These are phyloP conservation scores for Psilocybe sp. DNA, from an alignment of 768 basidiomycete genomes.

Conservation along the genomic window DNA sequence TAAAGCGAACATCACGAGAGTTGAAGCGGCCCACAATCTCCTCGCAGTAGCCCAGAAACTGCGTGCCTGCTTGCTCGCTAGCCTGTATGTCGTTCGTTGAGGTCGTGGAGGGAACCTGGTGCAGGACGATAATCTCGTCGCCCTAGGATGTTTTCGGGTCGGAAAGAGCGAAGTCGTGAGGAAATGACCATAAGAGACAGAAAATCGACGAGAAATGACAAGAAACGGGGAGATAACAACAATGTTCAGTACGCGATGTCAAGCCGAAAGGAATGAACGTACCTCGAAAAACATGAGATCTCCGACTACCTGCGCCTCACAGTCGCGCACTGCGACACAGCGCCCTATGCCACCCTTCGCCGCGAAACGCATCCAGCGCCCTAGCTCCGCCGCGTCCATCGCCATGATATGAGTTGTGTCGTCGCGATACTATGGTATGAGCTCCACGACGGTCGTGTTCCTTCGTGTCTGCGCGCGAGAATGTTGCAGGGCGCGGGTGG, in stretches of 20 bases:
- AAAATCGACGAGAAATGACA: too few relatives aligned
- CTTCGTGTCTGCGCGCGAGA: too few relatives aligned
- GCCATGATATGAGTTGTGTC: slow-evolving; percentile 14
- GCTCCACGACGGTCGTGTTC: too few relatives aligned
- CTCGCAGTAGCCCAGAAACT: slow-evolving; percentile 75
- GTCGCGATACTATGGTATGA: too few relatives aligned
- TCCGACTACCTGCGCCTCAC: slow-evolving; percentile 66
- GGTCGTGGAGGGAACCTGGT: slow-evolving; percentile 44
- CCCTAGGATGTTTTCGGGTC: too few relatives aligned
- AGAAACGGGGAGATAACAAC: not conserved
- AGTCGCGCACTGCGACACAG: slow-evolving; percentile 72
- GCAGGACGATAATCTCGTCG: slow-evolving; percentile 76
- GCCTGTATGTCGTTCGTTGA: too few relatives aligned
- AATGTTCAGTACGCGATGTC: not conserved
- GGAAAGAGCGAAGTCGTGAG: too few relatives aligned
- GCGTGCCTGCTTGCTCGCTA: too few relatives aligned
- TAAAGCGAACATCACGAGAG: slow-evolving; percentile 63
- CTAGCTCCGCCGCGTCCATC: slow-evolving; percentile 73
- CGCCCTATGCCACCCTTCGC: slow-evolving; percentile 83
- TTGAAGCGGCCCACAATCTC: slow-evolving; percentile 80
- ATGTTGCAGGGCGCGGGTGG: too few relatives aligned
- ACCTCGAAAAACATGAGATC: slow-evolving; percentile 90
- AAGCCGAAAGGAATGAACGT: slow-evolving; percentile 17
- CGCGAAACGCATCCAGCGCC: slow-evolving; percentile 83
- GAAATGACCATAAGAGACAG: too few relatives aligned